phyloP scores from a whole-genome alignment of 331 rosid species.

The Saraca asoca region DNA sequence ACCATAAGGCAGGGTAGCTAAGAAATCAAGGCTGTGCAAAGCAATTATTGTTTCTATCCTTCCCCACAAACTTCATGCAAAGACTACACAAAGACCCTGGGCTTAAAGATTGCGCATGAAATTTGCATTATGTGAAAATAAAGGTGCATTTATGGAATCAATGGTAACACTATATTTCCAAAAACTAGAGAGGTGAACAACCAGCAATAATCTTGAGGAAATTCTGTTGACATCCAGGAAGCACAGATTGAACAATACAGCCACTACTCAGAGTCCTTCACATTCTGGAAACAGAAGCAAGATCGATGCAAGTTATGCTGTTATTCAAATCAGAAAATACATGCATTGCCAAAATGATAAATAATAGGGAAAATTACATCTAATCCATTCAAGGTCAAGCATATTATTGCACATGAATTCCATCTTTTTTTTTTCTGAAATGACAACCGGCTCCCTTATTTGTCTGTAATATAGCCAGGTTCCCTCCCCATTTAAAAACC shows the following conservation, averaged over 20 bases:
- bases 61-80: too few relatives aligned
- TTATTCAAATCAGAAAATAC: background rate
- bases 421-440: too few relatives aligned
- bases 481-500: too few relatives aligned
- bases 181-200: conserved; percentile 23
- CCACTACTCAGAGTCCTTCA: conserved; percentile 27
- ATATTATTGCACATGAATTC: too few relatives aligned
- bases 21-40: too few relatives aligned
- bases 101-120: background rate
- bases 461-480: too few relatives aligned
- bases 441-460: too few relatives aligned
- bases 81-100: too few relatives aligned
- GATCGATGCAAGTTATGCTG: background rate
- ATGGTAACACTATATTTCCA: conserved; percentile 28
- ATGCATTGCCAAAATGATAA: background rate
- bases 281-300: conserved; percentile 28
- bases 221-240: conserved; percentile 12
- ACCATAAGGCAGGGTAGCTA: too few relatives aligned
- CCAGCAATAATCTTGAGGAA: conserved; percentile 19
- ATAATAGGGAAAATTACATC: too few relatives aligned
- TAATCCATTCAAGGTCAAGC: too few relatives aligned
- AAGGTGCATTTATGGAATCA: conserved; percentile 30
- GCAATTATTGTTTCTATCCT: too few relatives aligned
- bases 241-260: background rate
- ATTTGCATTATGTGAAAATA: background rate